Percentiles rank a stretch among this genome's conserved stretches.
phyloP scores from a whole-genome alignment of 768 basidiomycete species.

The Trametes coccinea region DNA sequence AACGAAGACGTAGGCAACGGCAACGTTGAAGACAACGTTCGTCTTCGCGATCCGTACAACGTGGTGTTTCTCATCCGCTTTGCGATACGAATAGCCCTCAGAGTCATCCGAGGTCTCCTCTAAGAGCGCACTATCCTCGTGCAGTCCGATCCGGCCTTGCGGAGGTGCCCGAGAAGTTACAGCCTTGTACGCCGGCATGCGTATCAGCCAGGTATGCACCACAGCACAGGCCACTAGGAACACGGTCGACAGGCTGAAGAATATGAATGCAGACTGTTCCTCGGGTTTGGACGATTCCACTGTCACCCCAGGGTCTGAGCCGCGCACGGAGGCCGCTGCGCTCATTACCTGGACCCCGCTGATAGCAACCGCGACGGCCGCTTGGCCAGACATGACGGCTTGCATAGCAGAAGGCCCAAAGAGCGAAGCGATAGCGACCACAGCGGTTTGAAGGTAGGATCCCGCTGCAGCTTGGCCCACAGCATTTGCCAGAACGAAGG shows the following conservation, averaged over 20 bases:
- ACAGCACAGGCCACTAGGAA: slow-evolving; percentile 59
- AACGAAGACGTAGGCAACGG: slow-evolving; percentile 73
- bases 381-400: slow-evolving; percentile 80
- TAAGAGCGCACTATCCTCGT: slow-evolving; percentile 27
- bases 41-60: slow-evolving; percentile 57
- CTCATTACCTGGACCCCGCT: slow-evolving; percentile 75
- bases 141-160: neutral
- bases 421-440: slow-evolving; percentile 78
- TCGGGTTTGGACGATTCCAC: slow-evolving; percentile 44
- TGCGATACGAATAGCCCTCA: slow-evolving; percentile 23
- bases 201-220: slow-evolving; percentile 58
- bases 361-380: slow-evolving; percentile 79
- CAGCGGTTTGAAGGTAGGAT: slow-evolving; percentile 75
- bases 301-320: slow-evolving; percentile 12
- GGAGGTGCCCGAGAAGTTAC: slow-evolving; percentile 35
- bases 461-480: slow-evolving; percentile 60
- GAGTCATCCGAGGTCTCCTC: slow-evolving; percentile 31
- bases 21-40: slow-evolving; percentile 70
- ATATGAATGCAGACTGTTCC: slow-evolving; percentile 68
- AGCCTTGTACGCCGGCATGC: slow-evolving; percentile 57
- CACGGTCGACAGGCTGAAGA: slow-evolving; percentile 68
- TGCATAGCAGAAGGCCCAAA: slow-evolving; percentile 77
- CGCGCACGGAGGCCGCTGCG: slow-evolving; percentile 54
- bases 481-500: slow-evolving; percentile 64
- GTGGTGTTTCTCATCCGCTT: slow-evolving; percentile 40